Conservation (phyloP, 306 rosid genomes). For the Fragaria iinumae region DNA sequence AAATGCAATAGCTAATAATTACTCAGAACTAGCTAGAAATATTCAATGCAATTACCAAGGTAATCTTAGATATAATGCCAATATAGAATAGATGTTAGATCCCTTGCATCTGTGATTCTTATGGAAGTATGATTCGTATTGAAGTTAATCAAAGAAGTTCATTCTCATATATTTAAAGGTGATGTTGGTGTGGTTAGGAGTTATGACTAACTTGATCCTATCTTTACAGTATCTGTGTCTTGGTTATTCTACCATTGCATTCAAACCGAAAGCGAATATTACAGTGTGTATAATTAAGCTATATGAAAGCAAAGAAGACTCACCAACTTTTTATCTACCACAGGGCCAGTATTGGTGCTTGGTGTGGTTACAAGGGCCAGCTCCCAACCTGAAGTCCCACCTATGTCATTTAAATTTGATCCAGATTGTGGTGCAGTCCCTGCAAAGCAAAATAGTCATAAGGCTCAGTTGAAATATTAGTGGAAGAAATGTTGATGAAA, state of each 20-base stretch:
- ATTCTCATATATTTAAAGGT: not conserved
- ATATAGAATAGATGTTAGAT: not conserved
- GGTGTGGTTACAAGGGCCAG: constrained; percentile 75
- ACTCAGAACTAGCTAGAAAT: not conserved
- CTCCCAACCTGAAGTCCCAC: constrained; percentile 89
- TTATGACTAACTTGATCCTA: not conserved
- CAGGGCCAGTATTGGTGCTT: constrained; percentile 52
- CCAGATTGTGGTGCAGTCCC: constrained; percentile 42
- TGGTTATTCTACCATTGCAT: not conserved
- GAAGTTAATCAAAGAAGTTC: not conserved
- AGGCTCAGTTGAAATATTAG: too few species aligned
- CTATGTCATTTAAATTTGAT: constrained; percentile 37
- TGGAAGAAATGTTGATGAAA: too few species aligned
- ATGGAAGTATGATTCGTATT: not conserved
- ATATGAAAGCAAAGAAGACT: constrained; percentile 26
- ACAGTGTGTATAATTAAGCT: not conserved
- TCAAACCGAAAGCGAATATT: not conserved
- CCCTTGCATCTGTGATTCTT: not conserved
- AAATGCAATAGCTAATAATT: not conserved
- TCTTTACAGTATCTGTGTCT: not conserved
- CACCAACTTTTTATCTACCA: constrained; percentile 55
- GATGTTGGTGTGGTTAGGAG: not conserved
- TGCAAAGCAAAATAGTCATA: constrained; percentile 23
- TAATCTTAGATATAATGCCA: not conserved
- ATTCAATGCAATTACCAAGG: not conserved